Evolutionary conservation across 2,329 filamentous ascomycete species (phyloP), one percentile per base, ranked within the genome.

Genomic region (Ophiocordyceps robertsii): DNA sequence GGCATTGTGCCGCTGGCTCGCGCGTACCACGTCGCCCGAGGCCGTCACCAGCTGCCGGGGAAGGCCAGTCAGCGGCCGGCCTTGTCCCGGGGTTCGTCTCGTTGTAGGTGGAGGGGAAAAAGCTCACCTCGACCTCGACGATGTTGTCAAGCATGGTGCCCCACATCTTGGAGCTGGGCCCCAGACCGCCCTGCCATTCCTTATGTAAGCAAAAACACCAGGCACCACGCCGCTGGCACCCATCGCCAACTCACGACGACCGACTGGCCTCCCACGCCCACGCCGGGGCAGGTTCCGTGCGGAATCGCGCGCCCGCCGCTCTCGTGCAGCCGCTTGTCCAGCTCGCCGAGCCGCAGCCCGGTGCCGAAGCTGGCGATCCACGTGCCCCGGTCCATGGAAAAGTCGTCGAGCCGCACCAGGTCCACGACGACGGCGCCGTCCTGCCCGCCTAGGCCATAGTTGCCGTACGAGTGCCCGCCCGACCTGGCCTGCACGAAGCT

Each of bases 401-500:
- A 75, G 21, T 65, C 48, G 43, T 74, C 62, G 27, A 80, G 60
- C 38, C 73, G 67, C 42, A 62, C 56, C 42, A 80, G 54, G 49
- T 80, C 75, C 46, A 80, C 64, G 42, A 71, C 65, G 6, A 79
- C 57, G 6, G 59, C 64, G 17, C 72, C 72, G 42, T 72, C 63
- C 11, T 61, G 58, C 8, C 72, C 73, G 2, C 73, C 72, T 0
- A 73, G 49, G 10, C 70, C 63, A 41, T 56, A 60, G 45, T 66
- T 66, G 14, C 62, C 77, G 47, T 78, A 83, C 0, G 75, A 81
- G 51, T 82, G 79, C 0, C 79, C 79, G 5, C 78, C 79, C 2
- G 75, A 77, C 48, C 68, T 73, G 19, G 78, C 71, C 52, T 81
- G 76, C 0, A 82, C 74, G 47, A 73, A 71, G 41, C 73, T 56